Percentiles rank a stretch among this genome's conserved stretches.
Evolutionary conservation across 2,329 filamentous ascomycete genomes (phyloP).

Genomic region (Penicillium sp.): DNA sequence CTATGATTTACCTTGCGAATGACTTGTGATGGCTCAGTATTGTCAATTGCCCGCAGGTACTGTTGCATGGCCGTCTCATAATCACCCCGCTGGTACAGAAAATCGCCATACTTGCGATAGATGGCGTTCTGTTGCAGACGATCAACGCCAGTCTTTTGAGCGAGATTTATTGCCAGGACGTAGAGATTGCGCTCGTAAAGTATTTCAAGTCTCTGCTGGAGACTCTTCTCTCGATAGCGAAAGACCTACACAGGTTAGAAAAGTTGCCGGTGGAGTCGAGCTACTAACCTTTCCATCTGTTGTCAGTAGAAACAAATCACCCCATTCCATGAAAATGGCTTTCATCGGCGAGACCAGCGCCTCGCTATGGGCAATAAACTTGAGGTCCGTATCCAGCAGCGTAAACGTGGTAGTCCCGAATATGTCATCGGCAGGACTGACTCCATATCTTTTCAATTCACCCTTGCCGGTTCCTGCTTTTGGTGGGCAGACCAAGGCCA

Average conservation of each 20-base stretch:
- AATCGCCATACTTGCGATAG: slow-evolving; percentile 87
- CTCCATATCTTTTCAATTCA: slow-evolving; percentile 67
- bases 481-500: slow-evolving; percentile 77
- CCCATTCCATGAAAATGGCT: slow-evolving; percentile 79
- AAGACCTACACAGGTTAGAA: slow-evolving; percentile 56
- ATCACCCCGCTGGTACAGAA: slow-evolving; percentile 88
- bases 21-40: slow-evolving; percentile 91
- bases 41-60: slow-evolving; percentile 92
- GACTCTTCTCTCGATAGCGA: slow-evolving; percentile 81
- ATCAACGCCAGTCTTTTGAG: slow-evolving; percentile 80
- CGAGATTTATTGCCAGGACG: slow-evolving; percentile 82
- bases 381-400: slow-evolving; percentile 82
- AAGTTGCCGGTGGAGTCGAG: too few relatives aligned
- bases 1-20: slow-evolving; percentile 66
- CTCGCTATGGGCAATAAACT: slow-evolving; percentile 85
- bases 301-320: slow-evolving; percentile 81
- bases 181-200: slow-evolving; percentile 92
- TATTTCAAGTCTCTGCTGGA: slow-evolving; percentile 87
- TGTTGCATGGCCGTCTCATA: slow-evolving; percentile 99
- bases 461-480: slow-evolving; percentile 51
- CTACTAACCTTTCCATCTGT: slow-evolving; percentile 76
- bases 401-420: slow-evolving; percentile 86
- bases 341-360: slow-evolving; percentile 74
- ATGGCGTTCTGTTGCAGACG: slow-evolving; percentile 79
- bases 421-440: slow-evolving; percentile 65